These are phyloP conservation scores for Cercophora samala DNA, from an alignment of 495 filamentous ascomycete genomes.

Conservation along the genomic window DNA sequence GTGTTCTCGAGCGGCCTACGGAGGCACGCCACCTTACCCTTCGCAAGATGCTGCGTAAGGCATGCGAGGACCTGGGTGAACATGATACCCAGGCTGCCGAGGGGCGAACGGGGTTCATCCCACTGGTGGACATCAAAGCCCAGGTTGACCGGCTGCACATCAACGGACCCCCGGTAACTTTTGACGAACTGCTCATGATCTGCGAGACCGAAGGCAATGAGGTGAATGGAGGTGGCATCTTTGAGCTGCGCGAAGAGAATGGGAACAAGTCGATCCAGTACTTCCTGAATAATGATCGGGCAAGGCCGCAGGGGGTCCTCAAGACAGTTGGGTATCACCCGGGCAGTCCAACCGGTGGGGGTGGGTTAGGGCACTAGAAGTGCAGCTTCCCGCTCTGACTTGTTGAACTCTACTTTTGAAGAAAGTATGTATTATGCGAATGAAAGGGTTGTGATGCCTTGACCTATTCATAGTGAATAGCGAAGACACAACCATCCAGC, in stretches of 20 bases:
- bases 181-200: constrained; percentile 78
- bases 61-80: constrained; percentile 46
- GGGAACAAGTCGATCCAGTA: constrained; percentile 57
- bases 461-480: background rate
- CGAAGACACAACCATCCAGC: too few species aligned
- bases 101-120: constrained; percentile 56
- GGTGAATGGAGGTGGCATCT: constrained; percentile 84
- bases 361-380: background rate
- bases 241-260: constrained; percentile 56
- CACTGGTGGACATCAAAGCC: constrained; percentile 60
- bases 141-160: constrained; percentile 56
- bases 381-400: background rate
- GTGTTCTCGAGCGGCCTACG: constrained; percentile 28
- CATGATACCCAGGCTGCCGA: constrained; percentile 20
- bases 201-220: constrained; percentile 86
- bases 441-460: background rate
- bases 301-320: constrained; percentile 27
- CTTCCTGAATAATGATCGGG: constrained; percentile 47
- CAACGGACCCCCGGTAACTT: constrained; percentile 54
- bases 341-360: constrained; percentile 46
- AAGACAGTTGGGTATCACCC: constrained; percentile 47
- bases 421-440: background rate
- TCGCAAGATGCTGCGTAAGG: constrained; percentile 49
- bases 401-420: background rate
- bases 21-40: constrained; percentile 43